Percentiles rank a stretch among this genome's conserved stretches.
phyloP scores from a whole-genome alignment of 768 basidiomycete genomes.

The Boletus tylopilopsis region DNA sequence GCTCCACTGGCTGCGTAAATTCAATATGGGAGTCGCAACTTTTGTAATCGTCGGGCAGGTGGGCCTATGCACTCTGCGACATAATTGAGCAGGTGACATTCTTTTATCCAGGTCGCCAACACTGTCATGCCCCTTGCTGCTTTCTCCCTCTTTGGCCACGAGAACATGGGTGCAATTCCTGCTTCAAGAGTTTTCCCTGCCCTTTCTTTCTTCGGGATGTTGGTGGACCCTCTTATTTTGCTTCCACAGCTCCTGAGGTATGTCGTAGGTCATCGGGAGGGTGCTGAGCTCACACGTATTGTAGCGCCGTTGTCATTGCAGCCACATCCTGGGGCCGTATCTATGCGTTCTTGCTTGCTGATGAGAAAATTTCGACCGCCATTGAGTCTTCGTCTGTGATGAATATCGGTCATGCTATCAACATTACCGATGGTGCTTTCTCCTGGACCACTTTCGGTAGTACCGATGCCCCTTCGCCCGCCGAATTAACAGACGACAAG shows the following conservation, averaged over 20 bases:
- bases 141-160: slow-evolving; percentile 27
- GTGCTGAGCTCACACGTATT: not conserved
- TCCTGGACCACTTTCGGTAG: slow-evolving; percentile 22
- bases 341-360: slow-evolving; percentile 26
- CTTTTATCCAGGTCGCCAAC: slow-evolving; percentile 17
- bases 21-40: slow-evolving; percentile 21
- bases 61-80: not conserved
- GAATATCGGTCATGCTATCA: slow-evolving; percentile 18
- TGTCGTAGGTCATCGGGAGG: not conserved
- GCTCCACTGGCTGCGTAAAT: slow-evolving; percentile 23
- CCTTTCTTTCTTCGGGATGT: slow-evolving; percentile 30
- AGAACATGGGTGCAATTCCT: slow-evolving; percentile 22
- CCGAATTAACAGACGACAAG: not conserved
- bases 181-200: slow-evolving; percentile 26
- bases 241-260: slow-evolving; percentile 30
- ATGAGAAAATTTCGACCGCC: slow-evolving; percentile 16
- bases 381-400: not conserved
- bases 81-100: slow-evolving; percentile 1
- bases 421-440: slow-evolving; percentile 19
- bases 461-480: not conserved
- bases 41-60: slow-evolving; percentile 28
- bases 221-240: slow-evolving; percentile 28
- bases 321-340: slow-evolving; percentile 28
- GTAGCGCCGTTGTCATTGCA: slow-evolving; percentile 25
- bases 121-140: slow-evolving; percentile 31